phyloP scores from a whole-genome alignment of 306 rosid species.

The Arachis stenosperma region DNA sequence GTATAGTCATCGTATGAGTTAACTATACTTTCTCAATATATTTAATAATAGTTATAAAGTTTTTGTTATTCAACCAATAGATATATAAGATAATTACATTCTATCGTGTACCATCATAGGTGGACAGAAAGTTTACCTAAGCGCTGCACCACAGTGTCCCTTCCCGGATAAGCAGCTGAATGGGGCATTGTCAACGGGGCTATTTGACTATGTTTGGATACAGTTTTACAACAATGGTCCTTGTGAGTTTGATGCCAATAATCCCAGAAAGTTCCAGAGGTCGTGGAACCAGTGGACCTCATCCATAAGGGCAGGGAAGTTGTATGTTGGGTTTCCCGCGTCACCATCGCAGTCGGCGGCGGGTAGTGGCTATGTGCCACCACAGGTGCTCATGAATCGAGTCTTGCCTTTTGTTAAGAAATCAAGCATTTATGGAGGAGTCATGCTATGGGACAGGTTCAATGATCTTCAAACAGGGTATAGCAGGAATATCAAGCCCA shows the following conservation, averaged over 20 bases:
- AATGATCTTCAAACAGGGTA: slow-evolving; percentile 23
- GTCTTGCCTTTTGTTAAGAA: slow-evolving; percentile 44
- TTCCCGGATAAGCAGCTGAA: slow-evolving; percentile 54
- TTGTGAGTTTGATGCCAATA: slow-evolving; percentile 31
- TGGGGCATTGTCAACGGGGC: slow-evolving; percentile 46
- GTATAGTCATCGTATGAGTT: too few species aligned
- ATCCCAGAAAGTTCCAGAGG: slow-evolving; percentile 12
- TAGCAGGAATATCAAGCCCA: neutral
- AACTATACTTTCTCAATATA: too few species aligned
- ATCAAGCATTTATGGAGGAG: slow-evolving; percentile 39
- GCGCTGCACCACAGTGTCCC: slow-evolving; percentile 69
- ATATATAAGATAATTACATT: too few species aligned
- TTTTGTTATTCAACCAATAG: too few species aligned
- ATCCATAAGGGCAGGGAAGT: slow-evolving; percentile 13
- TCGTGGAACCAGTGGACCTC: slow-evolving; percentile 43
- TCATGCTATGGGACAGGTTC: slow-evolving; percentile 41
- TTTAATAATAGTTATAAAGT: too few species aligned
- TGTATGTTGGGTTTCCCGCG: slow-evolving; percentile 47
- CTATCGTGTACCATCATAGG: neutral
- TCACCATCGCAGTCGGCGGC: slow-evolving; percentile 36
- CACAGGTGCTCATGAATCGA: neutral
- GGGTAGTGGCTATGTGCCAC: slow-evolving; percentile 35
- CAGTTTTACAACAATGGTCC: slow-evolving; percentile 55
- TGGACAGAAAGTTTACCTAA: slow-evolving; percentile 42
- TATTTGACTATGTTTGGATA: slow-evolving; percentile 60